Percentiles rank a stretch among this genome's conserved stretches.
phyloP scores from a whole-genome alignment of 2,329 filamentous ascomycete genomes.

The Aplosporella prunicola region DNA sequence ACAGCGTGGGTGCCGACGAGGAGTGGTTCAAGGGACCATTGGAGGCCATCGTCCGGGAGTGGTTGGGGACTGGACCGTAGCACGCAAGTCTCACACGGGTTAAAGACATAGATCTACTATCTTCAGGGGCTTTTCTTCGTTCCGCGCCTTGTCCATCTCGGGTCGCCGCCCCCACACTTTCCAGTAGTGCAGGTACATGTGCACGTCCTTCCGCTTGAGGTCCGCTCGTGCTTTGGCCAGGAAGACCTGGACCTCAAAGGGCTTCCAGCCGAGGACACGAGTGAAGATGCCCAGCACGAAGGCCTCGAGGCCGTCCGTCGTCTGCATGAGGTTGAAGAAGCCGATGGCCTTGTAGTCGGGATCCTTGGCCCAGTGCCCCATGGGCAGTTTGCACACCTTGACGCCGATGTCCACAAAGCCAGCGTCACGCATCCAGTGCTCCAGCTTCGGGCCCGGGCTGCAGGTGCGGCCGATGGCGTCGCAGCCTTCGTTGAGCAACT shows the following conservation, averaged over 20 bases:
- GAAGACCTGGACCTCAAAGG: slow-evolving; percentile 13
- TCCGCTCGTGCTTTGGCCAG: slow-evolving; percentile 13
- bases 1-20: not conserved
- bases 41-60: too few species aligned
- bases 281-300: slow-evolving; percentile 14
- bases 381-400: slow-evolving; percentile 18
- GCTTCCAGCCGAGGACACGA: slow-evolving; percentile 13
- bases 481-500: not conserved
- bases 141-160: too few species aligned
- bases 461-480: slow-evolving; percentile 10
- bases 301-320: slow-evolving; percentile 7
- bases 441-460: slow-evolving; percentile 16
- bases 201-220: too few species aligned
- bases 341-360: slow-evolving; percentile 10
- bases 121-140: too few species aligned
- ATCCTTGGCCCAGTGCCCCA: slow-evolving; percentile 20
- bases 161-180: too few species aligned
- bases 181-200: too few species aligned
- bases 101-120: too few species aligned
- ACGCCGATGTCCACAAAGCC: slow-evolving; percentile 18
- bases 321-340: slow-evolving; percentile 3
- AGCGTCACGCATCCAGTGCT: slow-evolving; percentile 18
- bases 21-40: too few species aligned
- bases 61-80: too few species aligned
- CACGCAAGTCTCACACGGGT: too few species aligned